phyloP scores from a whole-genome alignment of 345 rosid genomes.

The Eucalyptus pumila region DNA sequence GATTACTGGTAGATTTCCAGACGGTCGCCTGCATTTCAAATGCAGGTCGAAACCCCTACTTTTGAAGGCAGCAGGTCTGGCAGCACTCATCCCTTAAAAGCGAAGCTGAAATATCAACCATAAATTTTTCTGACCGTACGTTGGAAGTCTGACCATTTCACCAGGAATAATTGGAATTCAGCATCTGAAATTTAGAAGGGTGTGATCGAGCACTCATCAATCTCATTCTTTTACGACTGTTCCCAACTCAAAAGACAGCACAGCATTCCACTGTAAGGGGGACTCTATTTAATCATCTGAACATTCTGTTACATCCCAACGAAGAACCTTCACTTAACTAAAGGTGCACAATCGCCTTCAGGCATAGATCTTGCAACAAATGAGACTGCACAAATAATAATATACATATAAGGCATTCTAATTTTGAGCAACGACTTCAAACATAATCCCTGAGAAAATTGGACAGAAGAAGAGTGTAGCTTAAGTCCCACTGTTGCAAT shows the following conservation, averaged over 20 bases:
- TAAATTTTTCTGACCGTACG: background rate
- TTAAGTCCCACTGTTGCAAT: background rate
- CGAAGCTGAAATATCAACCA: background rate
- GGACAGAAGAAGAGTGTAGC: background rate
- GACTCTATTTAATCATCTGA: background rate
- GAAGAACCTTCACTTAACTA: background rate
- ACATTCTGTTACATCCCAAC: background rate
- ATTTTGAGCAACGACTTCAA: background rate
- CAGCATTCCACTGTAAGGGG: background rate
- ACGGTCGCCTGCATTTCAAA: background rate
- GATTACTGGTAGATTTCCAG: slow-evolving; percentile 16
- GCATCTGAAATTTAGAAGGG: background rate
- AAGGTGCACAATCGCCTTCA: background rate
- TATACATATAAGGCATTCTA: background rate
- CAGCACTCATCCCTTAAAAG: background rate
- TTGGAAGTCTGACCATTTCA: background rate
- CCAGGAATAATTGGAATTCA: background rate
- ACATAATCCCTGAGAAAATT: background rate
- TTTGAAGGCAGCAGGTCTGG: background rate
- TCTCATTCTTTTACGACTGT: background rate
- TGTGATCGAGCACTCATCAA: background rate
- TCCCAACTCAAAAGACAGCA: background rate
- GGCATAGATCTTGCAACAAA: background rate
- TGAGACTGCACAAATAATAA: background rate
- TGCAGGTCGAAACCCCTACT: background rate